Evolutionary conservation across 192 early-diverging fungal species (phyloP).

Genomic region (Entomortierella chlamydospora): DNA sequence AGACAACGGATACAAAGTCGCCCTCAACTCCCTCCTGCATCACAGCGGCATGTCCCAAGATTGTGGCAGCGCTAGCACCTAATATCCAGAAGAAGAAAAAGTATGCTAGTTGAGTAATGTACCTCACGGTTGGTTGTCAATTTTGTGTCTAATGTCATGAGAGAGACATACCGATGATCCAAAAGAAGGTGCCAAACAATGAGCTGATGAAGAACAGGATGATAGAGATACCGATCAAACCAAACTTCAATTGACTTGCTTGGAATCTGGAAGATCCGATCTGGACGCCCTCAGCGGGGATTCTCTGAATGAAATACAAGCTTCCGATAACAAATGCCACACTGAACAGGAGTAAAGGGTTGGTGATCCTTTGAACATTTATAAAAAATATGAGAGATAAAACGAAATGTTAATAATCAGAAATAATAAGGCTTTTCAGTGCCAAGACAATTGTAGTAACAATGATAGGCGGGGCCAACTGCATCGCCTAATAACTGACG

Average conservation of each 20-base stretch:
- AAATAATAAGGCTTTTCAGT: too few species aligned
- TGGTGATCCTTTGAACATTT: slow-evolving; percentile 58
- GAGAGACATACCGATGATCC: slow-evolving; percentile 64
- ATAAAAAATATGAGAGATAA: background rate
- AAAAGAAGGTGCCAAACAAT: slow-evolving; percentile 65
- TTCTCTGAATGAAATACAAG: slow-evolving; percentile 59
- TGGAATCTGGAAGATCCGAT: slow-evolving; percentile 53
- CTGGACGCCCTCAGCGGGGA: slow-evolving; percentile 56
- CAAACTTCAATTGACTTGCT: slow-evolving; percentile 57
- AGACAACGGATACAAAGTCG: slow-evolving; percentile 59
- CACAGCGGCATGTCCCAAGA: slow-evolving; percentile 67
- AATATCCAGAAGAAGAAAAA: background rate
- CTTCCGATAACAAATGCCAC: slow-evolving; percentile 62
- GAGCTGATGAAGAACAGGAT: slow-evolving; percentile 65
- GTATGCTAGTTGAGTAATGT: too few species aligned
- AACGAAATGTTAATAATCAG: too few species aligned
- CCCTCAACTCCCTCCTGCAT: slow-evolving; percentile 67
- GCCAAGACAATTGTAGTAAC: background rate
- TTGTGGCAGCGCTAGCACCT: slow-evolving; percentile 68
- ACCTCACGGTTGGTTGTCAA: background rate
- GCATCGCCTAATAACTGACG: background rate
- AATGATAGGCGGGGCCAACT: background rate
- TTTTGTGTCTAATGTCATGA: background rate
- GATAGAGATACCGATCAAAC: slow-evolving; percentile 57
- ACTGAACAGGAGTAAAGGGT: slow-evolving; percentile 60